Conservation (phyloP, 2,329 filamentous ascomycete genomes). For the Colletotrichum trifolii region DNA sequence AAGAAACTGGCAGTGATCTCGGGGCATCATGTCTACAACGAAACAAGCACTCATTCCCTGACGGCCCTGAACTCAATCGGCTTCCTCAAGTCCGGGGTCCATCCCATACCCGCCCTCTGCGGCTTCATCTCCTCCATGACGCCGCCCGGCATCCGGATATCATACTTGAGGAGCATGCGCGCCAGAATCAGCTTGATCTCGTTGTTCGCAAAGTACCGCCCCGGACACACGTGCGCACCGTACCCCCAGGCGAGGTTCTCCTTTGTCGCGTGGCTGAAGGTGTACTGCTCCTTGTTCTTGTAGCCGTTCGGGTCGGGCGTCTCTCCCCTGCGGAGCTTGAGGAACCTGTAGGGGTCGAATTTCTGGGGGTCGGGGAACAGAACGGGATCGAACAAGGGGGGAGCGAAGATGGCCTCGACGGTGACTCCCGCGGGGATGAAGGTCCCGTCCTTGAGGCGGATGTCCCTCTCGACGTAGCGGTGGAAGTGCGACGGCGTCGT, state of each 20-base stretch:
- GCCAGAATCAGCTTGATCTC: constrained; percentile 49
- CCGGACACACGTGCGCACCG: constrained; percentile 50
- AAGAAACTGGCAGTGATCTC: too few species aligned
- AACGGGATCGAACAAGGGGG: constrained; percentile 6
- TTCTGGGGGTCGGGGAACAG: constrained; percentile 16
- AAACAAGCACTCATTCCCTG: background rate
- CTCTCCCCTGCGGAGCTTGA: constrained; percentile 20
- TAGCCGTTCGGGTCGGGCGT: constrained; percentile 10
- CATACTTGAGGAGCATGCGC: constrained; percentile 46
- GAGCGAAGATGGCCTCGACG: constrained; percentile 48
- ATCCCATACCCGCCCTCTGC: constrained; percentile 16
- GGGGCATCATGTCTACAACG: background rate
- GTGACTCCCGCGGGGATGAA: constrained; percentile 40
- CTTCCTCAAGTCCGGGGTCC: constrained; percentile 6
- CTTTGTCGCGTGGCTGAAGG: constrained; percentile 50
- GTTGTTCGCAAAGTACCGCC: constrained; percentile 50
- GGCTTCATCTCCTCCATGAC: constrained; percentile 20
- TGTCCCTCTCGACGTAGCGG: constrained; percentile 56
- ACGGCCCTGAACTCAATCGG: constrained; percentile 13
- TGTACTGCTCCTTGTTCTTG: constrained; percentile 40
- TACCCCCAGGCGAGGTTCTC: constrained; percentile 47
- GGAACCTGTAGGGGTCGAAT: constrained; percentile 15
- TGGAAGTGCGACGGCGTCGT: constrained; percentile 25
- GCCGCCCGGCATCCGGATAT: constrained; percentile 35
- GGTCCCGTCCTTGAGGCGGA: constrained; percentile 46